Base-by-base conservation (phyloP, 306 rosid genomes). In the Abrus precatorius region DNA sequence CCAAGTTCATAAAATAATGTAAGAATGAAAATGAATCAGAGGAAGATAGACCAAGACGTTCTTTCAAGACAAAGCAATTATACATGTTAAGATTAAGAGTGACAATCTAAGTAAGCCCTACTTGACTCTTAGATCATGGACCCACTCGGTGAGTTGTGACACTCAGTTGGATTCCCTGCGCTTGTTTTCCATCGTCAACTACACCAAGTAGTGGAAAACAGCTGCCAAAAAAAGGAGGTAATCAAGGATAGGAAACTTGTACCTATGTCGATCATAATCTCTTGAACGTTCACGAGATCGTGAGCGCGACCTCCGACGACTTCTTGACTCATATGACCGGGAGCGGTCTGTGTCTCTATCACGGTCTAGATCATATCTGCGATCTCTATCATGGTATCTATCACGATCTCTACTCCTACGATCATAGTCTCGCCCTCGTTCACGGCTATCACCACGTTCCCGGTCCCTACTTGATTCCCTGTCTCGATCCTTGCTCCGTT, bases 251-350 rank as follows among this genome's bases (percentile, higher is more conserved):
- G 29, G 27, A 12, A 74, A 34, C 43, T n/a, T 43, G 59, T 89
- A 95, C 99, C 97, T 95, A 69, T 91, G 92, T 65, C 97, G 97
- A 86, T 96, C 99, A 87, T 92, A 87, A 78, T 93, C 99, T 85
- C 94, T 85, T 60, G 98, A 77, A 14, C 89, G 96, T 75, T 94
- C 98, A 57, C 48, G 69, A 62, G 98, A 96, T 54, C 97, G 85
- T 3, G 97, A 94, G 76, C 97, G 91, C n/a, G 96, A 90, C 90
- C 92, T 90, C 76, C 86, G 89, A 53, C 89, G 94, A 75, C 89
- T 88, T 89, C 97, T 89, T 28, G 94, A 91, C 30, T 95, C 97
- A 44, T 93, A 88, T 60, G 77, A 43, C 43, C 87, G 97, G 49
- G 97, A 69, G 38, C 88, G 91, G 66, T 89, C 90, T 1, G 80